Conservation (phyloP, 495 filamentous ascomycete genomes). For the Recurvomyces mirabilis region DNA sequence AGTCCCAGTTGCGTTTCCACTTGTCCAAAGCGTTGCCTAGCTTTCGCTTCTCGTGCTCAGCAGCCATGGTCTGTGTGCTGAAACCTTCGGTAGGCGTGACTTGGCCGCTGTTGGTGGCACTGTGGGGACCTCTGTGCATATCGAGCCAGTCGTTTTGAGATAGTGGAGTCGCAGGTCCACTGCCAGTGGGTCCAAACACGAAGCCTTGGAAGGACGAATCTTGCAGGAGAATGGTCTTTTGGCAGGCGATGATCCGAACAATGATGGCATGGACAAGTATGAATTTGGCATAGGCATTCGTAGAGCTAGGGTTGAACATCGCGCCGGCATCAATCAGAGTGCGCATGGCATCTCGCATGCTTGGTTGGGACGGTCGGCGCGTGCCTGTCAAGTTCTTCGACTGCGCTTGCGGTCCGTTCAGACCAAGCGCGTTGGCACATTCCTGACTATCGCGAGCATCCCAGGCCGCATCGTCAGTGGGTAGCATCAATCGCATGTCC, state of each 20-base stretch:
- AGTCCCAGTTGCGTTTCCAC: conserved; percentile 42
- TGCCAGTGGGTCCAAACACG: conserved; percentile 20
- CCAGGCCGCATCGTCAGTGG: conserved; percentile 57
- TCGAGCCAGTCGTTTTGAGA: conserved; percentile 40
- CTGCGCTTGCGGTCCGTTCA: conserved; percentile 38
- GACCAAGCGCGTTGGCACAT: conserved; percentile 50
- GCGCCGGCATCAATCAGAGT: conserved; percentile 42
- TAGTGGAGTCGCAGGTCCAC: conserved; percentile 35
- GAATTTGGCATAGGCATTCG: conserved; percentile 58
- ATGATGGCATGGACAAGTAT: conserved; percentile 54
- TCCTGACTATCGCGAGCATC: conserved; percentile 43
- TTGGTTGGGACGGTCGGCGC: conserved; percentile 45
- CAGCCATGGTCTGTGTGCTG: background rate
- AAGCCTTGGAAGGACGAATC: conserved; percentile 12
- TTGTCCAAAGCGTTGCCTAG: conserved; percentile 43
- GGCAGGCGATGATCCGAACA: conserved; percentile 29
- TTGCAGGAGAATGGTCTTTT: conserved; percentile 10
- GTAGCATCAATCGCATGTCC: conserved; percentile 49
- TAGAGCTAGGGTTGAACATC: conserved; percentile 43
- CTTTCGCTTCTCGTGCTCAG: conserved; percentile 24
- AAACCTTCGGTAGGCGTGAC: conserved; percentile 37
- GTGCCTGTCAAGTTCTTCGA: conserved; percentile 45
- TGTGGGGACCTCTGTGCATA: conserved; percentile 25
- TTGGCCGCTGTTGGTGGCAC: conserved; percentile 36
- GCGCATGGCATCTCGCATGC: conserved; percentile 43